Base-by-base conservation (phyloP, 169 alveolate species). In the Cyclospora cayetanensis region DNA sequence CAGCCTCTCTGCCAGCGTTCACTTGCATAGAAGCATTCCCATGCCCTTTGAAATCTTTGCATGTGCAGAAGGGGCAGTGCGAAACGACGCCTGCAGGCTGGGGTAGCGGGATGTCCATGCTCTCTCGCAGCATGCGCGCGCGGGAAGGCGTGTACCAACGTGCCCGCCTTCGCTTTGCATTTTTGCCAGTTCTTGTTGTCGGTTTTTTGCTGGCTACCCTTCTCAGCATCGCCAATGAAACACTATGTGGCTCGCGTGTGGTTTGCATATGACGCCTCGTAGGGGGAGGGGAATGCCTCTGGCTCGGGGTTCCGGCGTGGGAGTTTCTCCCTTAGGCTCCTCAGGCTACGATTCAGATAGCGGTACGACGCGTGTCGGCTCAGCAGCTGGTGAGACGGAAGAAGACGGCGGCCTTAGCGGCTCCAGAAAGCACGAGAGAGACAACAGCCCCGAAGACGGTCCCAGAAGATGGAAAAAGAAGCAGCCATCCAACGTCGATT, bases 401-500 rank as follows among this genome's bases (percentile, higher is more conserved):
- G 79, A 29, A 11, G 90, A 27, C 12, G 77, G 90, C 42, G 72
- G 63, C 22, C 31, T 27, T 29, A 25, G 60, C 15, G 74, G 31
- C 34, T 35, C 37, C 46, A 50, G 90, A 4, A 82, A 82, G 41
- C 90, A 82, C 74, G 77, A 52, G 63, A 31, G 90, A 25, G 90
- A 52, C 1, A 35, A 53, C 20, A 55, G 88, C 72, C 74, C 68
- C 50, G 72, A 52, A 29, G 88, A 79, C 25, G 66, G 52, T 11
- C 34, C 31, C 0, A 15, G 83, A 25, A 43, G 92, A 42, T 86
- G 92, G 92, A 86, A 68, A 55, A 60, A 46, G 42, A 86, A 86
- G 25, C 84, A 76, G 12, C 85, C 86, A 15, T 41, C 92, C 7
- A 43, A 86, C 20, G 92, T 86, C 42, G 92, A 86, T 29, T 86